A percentile compares a stretch with the other conserved stretches of the same genome.
phyloP scores from a whole-genome alignment of 768 basidiomycete species.

The Hygrocybe coccinea region DNA sequence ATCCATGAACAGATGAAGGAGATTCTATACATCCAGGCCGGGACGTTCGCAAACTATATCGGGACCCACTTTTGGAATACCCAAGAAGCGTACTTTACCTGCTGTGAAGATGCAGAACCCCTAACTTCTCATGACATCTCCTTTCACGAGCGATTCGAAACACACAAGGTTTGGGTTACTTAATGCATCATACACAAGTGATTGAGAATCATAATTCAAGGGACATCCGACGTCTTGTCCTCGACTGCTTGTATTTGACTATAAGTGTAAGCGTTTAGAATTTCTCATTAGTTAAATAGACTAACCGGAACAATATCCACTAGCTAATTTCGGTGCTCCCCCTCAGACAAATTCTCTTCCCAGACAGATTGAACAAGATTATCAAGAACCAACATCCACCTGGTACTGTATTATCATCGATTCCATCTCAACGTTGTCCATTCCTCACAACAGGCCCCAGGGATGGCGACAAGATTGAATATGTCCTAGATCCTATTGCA shows the following conservation, averaged over 20 bases:
- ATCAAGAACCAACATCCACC: neutral
- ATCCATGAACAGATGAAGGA: conserved; percentile 70
- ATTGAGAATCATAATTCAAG: too few relatives aligned
- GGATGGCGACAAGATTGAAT: conserved; percentile 46
- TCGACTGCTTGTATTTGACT: conserved; percentile 61
- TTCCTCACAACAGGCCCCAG: conserved; percentile 36
- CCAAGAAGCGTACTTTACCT: conserved; percentile 64
- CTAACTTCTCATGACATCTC: conserved; percentile 53
- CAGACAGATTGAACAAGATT: conserved; percentile 26
- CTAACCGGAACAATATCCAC: neutral
- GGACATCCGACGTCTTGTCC: conserved; percentile 51
- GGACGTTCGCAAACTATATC: conserved; percentile 57
- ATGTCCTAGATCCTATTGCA: conserved; percentile 48
- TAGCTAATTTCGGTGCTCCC: conserved; percentile 66
- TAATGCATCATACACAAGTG: too few relatives aligned
- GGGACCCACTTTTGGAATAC: conserved; percentile 83
- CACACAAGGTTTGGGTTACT: conserved; percentile 39
- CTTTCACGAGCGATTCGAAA: conserved; percentile 59
- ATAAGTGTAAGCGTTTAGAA: conserved; percentile 49
- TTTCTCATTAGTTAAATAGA: neutral
- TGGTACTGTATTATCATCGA: neutral
- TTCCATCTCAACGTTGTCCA: neutral
- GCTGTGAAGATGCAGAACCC: conserved; percentile 41
- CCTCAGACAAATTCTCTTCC: conserved; percentile 39
- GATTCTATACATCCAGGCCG: conserved; percentile 75